These are phyloP conservation scores for Coemansia erecta DNA, from an alignment of 192 early-diverging fungal species.

Conservation along the genomic window DNA sequence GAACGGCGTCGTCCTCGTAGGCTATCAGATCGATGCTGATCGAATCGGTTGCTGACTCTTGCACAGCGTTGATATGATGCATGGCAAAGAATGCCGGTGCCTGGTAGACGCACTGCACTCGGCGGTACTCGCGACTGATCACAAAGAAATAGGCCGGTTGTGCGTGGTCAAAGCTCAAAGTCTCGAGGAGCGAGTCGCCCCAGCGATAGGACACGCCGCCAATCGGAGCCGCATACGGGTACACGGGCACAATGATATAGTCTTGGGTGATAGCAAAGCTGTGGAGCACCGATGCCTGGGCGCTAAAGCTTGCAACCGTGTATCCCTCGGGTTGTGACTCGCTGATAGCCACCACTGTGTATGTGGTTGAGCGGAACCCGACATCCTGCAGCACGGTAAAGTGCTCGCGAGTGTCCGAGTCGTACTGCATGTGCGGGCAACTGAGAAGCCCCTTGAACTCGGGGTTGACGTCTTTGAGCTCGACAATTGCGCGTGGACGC, in stretches of 20 bases:
- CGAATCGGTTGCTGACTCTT: constrained; percentile 62
- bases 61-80: constrained; percentile 73
- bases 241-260: constrained; percentile 70
- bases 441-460: constrained; percentile 63
- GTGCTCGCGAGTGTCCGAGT: constrained; percentile 67
- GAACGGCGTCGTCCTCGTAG: constrained; percentile 61
- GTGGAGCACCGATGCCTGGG: constrained; percentile 70
- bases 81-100: constrained; percentile 61
- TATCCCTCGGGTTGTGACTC: constrained; percentile 62
- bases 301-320: constrained; percentile 60
- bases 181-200: constrained; percentile 69
- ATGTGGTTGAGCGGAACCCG: constrained; percentile 65
- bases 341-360: constrained; percentile 65
- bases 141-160: constrained; percentile 69
- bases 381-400: constrained; percentile 75
- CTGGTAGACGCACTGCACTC: constrained; percentile 67
- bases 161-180: constrained; percentile 60
- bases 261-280: constrained; percentile 72
- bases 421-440: constrained; percentile 69
- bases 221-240: constrained; percentile 61
- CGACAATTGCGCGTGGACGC: constrained; percentile 59
- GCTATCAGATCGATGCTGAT: constrained; percentile 62
- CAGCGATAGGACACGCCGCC: constrained; percentile 67
- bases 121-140: constrained; percentile 65
- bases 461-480: constrained; percentile 63